Percentiles rank a stretch among this genome's conserved stretches.
phyloP scores from a whole-genome alignment of 2,329 filamentous ascomycete species.

The Ophiocordyceps camponoti-leonardi region DNA sequence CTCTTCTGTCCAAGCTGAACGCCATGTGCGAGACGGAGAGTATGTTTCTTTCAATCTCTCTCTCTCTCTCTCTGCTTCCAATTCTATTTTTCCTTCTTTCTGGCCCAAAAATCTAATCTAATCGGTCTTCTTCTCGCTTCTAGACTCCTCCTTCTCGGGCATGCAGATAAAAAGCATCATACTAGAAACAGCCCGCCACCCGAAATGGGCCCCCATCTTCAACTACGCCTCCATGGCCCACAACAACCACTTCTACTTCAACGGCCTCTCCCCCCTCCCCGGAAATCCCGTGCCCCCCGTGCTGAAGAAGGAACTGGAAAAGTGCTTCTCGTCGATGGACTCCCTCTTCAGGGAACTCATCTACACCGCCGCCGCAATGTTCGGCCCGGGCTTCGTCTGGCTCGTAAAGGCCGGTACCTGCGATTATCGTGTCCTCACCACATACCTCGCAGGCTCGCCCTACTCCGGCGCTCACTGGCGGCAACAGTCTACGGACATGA shows the following conservation, averaged over 20 bases:
- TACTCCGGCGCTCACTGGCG: slow-evolving; percentile 76
- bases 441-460: slow-evolving; percentile 82
- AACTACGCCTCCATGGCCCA: slow-evolving; percentile 93
- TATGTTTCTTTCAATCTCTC: not conserved
- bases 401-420: slow-evolving; percentile 45
- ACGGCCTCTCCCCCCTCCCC: slow-evolving; percentile 22
- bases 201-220: slow-evolving; percentile 63
- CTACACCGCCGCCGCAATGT: slow-evolving; percentile 73
- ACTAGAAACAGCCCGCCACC: slow-evolving; percentile 62
- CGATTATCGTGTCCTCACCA: slow-evolving; percentile 57
- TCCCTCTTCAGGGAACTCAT: slow-evolving; percentile 68
- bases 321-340: slow-evolving; percentile 66
- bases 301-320: slow-evolving; percentile 43
- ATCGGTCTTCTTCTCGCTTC: not conserved
- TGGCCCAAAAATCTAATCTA: no score
- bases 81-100: no score
- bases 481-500: slow-evolving; percentile 51
- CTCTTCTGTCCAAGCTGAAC: slow-evolving; percentile 64
- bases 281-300: slow-evolving; percentile 33
- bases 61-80: no score
- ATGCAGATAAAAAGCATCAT: slow-evolving; percentile 49
- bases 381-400: slow-evolving; percentile 95
- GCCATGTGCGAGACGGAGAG: slow-evolving; percentile 20
- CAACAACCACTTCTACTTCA: slow-evolving; percentile 80
- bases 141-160: slow-evolving; percentile 48